Evolutionary conservation across 805 yeast genomes (phyloP).

Genomic region (Jamesozyma gamospora): DNA sequence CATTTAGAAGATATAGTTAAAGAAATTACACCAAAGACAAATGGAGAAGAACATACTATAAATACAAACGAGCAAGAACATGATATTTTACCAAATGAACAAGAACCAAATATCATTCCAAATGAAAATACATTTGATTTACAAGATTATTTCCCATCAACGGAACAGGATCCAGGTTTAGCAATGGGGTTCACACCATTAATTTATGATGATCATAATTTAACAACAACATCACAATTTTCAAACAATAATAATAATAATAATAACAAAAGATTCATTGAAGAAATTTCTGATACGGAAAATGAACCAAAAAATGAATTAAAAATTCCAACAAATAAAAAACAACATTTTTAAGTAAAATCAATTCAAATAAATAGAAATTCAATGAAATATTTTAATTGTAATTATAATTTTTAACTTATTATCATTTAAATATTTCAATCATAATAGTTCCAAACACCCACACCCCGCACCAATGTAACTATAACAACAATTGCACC

Average conservation of each 20-base stretch:
- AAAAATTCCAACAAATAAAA: too few species aligned
- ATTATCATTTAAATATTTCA: too few species aligned
- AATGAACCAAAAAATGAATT: background rate
- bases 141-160: conserved; percentile 4
- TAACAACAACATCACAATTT: background rate
- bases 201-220: conserved; percentile 2
- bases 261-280: conserved; percentile 1
- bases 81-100: too few species aligned
- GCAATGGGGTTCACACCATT: conserved; percentile 3
- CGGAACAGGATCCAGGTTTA: background rate
- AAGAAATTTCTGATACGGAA: conserved; percentile 1
- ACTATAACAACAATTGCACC: too few species aligned
- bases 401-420: too few species aligned
- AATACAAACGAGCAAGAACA: too few species aligned
- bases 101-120: background rate
- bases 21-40: conserved; percentile 3
- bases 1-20: conserved; percentile 24
- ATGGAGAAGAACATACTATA: background rate
- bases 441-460: too few species aligned
- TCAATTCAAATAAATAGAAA: too few species aligned
- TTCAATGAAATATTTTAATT: too few species aligned
- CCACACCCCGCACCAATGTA: too few species aligned
- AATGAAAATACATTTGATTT: background rate
- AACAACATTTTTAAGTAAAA: too few species aligned
- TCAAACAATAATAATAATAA: background rate